Conservation (phyloP, 768 basidiomycete genomes). For the Termitomyces sp. region DNA sequence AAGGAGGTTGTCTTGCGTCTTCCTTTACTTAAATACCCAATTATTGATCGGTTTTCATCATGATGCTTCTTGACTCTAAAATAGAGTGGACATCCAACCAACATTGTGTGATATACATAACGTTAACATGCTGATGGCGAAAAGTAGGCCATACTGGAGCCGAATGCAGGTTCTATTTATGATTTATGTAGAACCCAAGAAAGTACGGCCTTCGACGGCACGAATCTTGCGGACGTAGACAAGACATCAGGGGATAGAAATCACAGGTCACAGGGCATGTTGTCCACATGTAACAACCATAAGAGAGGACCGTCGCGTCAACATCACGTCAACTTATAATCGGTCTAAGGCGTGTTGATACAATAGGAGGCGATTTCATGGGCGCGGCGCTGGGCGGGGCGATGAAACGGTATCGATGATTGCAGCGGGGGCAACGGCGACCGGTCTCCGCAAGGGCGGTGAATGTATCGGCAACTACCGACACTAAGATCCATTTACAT, state of each 20-base stretch:
- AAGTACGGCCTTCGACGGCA: background rate
- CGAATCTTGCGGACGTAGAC: background rate
- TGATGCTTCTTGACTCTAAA: constrained; percentile 18
- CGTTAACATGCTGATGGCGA: constrained; percentile 3
- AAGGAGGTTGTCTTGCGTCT: background rate
- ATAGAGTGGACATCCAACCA: constrained; percentile 10
- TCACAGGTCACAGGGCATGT: background rate
- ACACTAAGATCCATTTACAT: background rate
- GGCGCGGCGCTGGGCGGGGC: background rate
- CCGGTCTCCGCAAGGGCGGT: background rate
- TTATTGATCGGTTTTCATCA: constrained; percentile 14
- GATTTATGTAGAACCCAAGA: too few relatives aligned
- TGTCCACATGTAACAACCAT: background rate
- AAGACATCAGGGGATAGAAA: background rate
- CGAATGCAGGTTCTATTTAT: background rate
- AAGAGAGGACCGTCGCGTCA: background rate
- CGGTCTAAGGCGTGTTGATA: background rate
- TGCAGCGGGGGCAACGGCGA: too few relatives aligned
- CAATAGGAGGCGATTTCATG: background rate
- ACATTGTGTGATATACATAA: constrained; percentile 2
- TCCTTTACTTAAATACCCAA: background rate
- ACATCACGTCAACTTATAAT: background rate
- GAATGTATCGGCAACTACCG: constrained; percentile 17
- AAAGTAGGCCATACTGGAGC: constrained; percentile 1
- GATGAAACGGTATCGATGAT: background rate